A percentile compares a stretch with the other conserved stretches of the same genome.
phyloP scores from a whole-genome alignment of 2,329 filamentous ascomycete species.

The Myriosclerotinia scirpicola region DNA sequence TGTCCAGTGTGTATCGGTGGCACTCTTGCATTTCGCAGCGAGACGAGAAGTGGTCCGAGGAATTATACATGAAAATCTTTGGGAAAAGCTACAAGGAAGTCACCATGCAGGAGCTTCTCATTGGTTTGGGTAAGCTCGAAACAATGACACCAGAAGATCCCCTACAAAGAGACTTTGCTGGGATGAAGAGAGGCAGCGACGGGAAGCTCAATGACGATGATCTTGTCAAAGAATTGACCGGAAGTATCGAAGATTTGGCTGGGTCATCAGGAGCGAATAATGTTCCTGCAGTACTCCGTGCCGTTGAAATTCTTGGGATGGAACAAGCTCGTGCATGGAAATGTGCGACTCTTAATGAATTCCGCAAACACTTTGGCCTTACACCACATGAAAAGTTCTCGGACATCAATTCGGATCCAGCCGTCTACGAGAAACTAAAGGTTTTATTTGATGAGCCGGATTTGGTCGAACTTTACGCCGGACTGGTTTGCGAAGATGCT shows the following conservation, averaged over 20 bases:
- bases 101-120: slow-evolving; percentile 60
- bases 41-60: slow-evolving; percentile 79
- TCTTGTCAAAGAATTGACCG: slow-evolving; percentile 67
- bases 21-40: slow-evolving; percentile 72
- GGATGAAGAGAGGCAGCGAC: slow-evolving; percentile 61
- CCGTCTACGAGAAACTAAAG: slow-evolving; percentile 62
- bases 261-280: slow-evolving; percentile 68
- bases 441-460: slow-evolving; percentile 62
- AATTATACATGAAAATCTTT: slow-evolving; percentile 45
- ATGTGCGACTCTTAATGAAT: slow-evolving; percentile 72
- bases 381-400: slow-evolving; percentile 75
- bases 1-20: slow-evolving; percentile 68
- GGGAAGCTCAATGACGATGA: slow-evolving; percentile 73
- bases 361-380: slow-evolving; percentile 76
- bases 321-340: slow-evolving; percentile 75
- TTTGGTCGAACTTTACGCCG: slow-evolving; percentile 67
- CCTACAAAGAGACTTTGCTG: slow-evolving; percentile 63
- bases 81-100: slow-evolving; percentile 23
- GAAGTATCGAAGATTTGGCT: slow-evolving; percentile 70
- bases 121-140: slow-evolving; percentile 63
- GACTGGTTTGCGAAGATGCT: slow-evolving; percentile 57
- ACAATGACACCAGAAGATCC: slow-evolving; percentile 63
- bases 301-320: slow-evolving; percentile 77
- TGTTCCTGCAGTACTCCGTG: slow-evolving; percentile 70
- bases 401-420: slow-evolving; percentile 76